These are phyloP conservation scores for Didymella lethalis DNA, from an alignment of 2,329 filamentous ascomycete genomes.

Conservation along the genomic window DNA sequence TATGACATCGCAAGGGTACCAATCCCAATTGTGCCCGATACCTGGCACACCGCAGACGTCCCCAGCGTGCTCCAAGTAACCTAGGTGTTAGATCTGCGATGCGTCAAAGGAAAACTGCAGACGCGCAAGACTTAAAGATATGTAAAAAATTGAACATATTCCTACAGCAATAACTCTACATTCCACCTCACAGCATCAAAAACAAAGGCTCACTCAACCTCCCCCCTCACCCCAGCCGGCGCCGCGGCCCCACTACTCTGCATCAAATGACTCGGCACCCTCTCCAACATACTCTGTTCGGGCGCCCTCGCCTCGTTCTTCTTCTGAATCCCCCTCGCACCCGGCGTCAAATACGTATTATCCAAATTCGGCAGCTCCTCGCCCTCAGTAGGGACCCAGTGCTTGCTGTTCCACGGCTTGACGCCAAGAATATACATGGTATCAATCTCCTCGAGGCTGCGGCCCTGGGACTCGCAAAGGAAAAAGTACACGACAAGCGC, in stretches of 20 bases:
- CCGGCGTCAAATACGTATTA: slow-evolving; percentile 45
- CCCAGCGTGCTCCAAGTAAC: too few relatives aligned
- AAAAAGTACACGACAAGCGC: slow-evolving; percentile 77
- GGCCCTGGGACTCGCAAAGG: slow-evolving; percentile 75
- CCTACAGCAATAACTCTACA: too few relatives aligned
- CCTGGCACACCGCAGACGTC: too few relatives aligned
- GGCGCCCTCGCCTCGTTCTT: slow-evolving; percentile 42
- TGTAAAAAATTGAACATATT: too few relatives aligned
- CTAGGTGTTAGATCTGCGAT: too few relatives aligned
- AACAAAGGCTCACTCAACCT: neutral
- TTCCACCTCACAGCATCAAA: too few relatives aligned
- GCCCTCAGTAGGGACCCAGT: slow-evolving; percentile 56
- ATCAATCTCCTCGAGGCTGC: slow-evolving; percentile 80
- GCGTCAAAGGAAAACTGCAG: too few relatives aligned
- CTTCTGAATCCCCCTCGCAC: slow-evolving; percentile 47
- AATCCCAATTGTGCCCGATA: too few relatives aligned
- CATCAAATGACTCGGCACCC: slow-evolving; percentile 23
- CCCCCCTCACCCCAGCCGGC: neutral
- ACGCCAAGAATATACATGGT: slow-evolving; percentile 72
- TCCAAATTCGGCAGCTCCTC: slow-evolving; percentile 47
- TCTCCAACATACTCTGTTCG: slow-evolving; percentile 34
- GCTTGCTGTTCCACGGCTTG: slow-evolving; percentile 38
- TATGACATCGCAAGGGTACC: too few relatives aligned
- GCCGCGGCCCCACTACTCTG: slow-evolving; percentile 21
- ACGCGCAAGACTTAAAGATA: too few relatives aligned